phyloP scores from a whole-genome alignment of 257 asterid species.

The Scutellaria barbata region DNA sequence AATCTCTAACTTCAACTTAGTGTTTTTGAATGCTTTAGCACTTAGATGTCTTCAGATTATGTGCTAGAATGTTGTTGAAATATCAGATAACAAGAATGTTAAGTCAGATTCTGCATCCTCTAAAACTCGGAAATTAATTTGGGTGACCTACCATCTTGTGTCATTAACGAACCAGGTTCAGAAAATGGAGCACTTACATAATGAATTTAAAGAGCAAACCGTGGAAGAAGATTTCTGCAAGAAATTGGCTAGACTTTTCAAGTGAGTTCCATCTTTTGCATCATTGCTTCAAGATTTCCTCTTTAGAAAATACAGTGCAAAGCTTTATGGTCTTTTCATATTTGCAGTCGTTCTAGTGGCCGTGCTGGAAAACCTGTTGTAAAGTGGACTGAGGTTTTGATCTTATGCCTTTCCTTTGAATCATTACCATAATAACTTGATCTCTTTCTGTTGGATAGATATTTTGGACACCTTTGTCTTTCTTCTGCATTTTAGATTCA shows the following conservation, averaged over 20 bases:
- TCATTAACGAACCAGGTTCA: slow-evolving; percentile 48
- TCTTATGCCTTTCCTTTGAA: slow-evolving; percentile 25
- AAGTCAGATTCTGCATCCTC: slow-evolving; percentile 2
- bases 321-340: slow-evolving; percentile 27
- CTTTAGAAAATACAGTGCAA: neutral
- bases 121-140: neutral
- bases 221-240: slow-evolving; percentile 57
- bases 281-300: slow-evolving; percentile 22
- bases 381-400: slow-evolving; percentile 83
- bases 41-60: slow-evolving; percentile 5
- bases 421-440: slow-evolving; percentile 3
- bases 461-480: slow-evolving; percentile 19
- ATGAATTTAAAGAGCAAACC: slow-evolving; percentile 44
- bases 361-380: slow-evolving; percentile 89
- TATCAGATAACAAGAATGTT: neutral
- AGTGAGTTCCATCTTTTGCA: slow-evolving; percentile 46
- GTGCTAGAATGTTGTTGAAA: neutral
- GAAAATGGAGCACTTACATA: slow-evolving; percentile 60
- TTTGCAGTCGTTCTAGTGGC: slow-evolving; percentile 69
- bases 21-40: slow-evolving; percentile 6
- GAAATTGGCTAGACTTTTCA: slow-evolving; percentile 67
- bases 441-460: slow-evolving; percentile 28
- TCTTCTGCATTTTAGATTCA: slow-evolving; percentile 57
- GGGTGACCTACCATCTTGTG: slow-evolving; percentile 28
- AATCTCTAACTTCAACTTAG: neutral